Evolutionary conservation across 192 early-diverging fungal genomes (phyloP), one percentile per base, ranked within the genome.

Genomic region (Rhizophagus sp.): DNA sequence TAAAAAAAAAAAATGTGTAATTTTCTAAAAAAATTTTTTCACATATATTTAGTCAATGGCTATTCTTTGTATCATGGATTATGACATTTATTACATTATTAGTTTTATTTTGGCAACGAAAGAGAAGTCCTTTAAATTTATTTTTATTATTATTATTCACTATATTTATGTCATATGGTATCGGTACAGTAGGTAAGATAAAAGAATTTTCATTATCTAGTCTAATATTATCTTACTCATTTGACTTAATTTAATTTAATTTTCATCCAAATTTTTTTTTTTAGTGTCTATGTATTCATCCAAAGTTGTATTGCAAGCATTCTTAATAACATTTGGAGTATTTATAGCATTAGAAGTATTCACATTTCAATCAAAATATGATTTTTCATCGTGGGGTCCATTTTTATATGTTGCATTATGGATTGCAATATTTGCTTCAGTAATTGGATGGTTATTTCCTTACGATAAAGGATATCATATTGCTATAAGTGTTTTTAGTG

Each of bases 371-470:
- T 67, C 76, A 64, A 64, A 67, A 67, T 61, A 34, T 47, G 65
- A 78, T 49, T 78, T 78, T 67, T 67, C 63, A 4, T 78, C 76
- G 1, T 78, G 76, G 76, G 64, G 41, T 3, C 76, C 76, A 50
- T 78, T 78, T 30, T 33, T 78, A 50, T 78, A 78, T 67, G 76
- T 64, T 65, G 39, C 22, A 4, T 33, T 78, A 41, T 78, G 76
- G 76, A 64, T 78, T 30, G 13, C 68, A 67, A 78, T 78, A 30
- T 65, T 78, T 78, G 62, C 64, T 30, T 57, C n/a, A n/a, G 30
- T 78, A n/a, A 47, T 78, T 49, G 76, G 64, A 19, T 78, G 76
- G 76, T 22, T 78, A 12, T 49, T 78, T 67, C 76, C 76, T 25
- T 78, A 47, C 30, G 76, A 78, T 67, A 15, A 11, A 19, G 63